Conservation (phyloP, 1,284 basidiomycete genomes). For the Irpex sp. region DNA sequence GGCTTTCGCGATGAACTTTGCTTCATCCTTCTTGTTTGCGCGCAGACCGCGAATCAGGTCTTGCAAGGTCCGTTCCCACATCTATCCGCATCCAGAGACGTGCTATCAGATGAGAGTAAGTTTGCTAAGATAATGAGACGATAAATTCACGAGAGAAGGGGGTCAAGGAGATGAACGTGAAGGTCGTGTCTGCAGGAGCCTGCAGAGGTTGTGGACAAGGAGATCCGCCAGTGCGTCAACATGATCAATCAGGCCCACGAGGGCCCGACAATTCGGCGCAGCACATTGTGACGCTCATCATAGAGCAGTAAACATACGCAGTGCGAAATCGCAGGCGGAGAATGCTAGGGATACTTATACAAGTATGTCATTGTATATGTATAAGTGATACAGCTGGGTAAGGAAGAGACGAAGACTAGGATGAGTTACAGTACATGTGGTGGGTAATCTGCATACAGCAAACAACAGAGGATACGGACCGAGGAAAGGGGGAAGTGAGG, state of each 20-base stretch:
- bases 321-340: no score
- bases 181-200: no score
- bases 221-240: no score
- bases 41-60: slow-evolving; percentile 90
- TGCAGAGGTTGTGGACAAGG: no score
- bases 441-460: not conserved
- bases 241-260: no score
- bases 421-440: not conserved
- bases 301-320: no score
- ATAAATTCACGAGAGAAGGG: no score
- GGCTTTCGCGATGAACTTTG: slow-evolving; percentile 77
- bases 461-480: no score
- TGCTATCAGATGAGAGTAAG: not conserved
- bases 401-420: not conserved
- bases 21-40: slow-evolving; percentile 81
- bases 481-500: not conserved
- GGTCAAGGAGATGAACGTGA: no score
- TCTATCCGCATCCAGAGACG: not conserved
- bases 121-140: no score
- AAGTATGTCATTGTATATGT: not conserved
- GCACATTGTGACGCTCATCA: no score
- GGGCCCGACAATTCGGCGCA: no score
- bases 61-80: slow-evolving; percentile 94
- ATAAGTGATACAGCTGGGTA: not conserved
- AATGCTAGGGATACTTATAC: not conserved